Evolutionary conservation across 192 early-diverging fungal genomes (phyloP).

Genomic region (Entomortierella parvispora): DNA sequence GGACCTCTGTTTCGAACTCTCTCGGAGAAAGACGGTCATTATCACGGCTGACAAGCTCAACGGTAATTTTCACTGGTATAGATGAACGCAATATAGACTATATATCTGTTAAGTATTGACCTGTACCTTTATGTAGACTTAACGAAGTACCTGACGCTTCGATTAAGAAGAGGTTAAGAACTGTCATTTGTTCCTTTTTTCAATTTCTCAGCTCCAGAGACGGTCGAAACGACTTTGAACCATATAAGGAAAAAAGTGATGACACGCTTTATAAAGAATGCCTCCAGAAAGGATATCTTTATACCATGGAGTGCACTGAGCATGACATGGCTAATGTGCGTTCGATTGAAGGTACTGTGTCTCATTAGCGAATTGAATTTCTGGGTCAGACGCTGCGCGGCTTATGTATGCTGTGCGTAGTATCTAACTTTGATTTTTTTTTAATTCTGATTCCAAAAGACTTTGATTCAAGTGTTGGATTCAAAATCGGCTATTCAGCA

Average conservation of each 20-base stretch:
- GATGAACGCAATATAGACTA: slow-evolving; percentile 9
- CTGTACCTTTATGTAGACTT: slow-evolving; percentile 26
- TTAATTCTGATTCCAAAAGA: slow-evolving; percentile 11
- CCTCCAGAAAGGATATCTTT: slow-evolving; percentile 24
- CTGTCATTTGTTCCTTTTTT: slow-evolving; percentile 25
- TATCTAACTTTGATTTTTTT: slow-evolving; percentile 10
- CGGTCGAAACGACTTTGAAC: slow-evolving; percentile 11
- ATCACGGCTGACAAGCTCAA: slow-evolving; percentile 24
- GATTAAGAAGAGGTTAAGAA: slow-evolving; percentile 21
- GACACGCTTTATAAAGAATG: slow-evolving; percentile 12
- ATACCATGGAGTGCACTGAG: slow-evolving; percentile 21
- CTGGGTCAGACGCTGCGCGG: slow-evolving; percentile 12
- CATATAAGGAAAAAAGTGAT: slow-evolving; percentile 18
- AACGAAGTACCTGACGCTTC: slow-evolving; percentile 22
- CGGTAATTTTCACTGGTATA: slow-evolving; percentile 23
- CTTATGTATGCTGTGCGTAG: slow-evolving; percentile 9
- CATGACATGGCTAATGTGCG: slow-evolving; percentile 24
- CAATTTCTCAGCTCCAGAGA: slow-evolving; percentile 24
- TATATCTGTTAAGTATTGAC: slow-evolving; percentile 21
- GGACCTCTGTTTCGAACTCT: slow-evolving; percentile 24
- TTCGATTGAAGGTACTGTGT: slow-evolving; percentile 23
- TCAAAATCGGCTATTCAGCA: slow-evolving; percentile 26
- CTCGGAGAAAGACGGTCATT: slow-evolving; percentile 20
- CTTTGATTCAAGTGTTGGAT: slow-evolving; percentile 24
- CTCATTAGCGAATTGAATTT: slow-evolving; percentile 21